Percentiles rank a stretch among this genome's conserved stretches.
Conservation (phyloP, 345 rosid genomes). For the Melastoma malabathricum region DNA sequence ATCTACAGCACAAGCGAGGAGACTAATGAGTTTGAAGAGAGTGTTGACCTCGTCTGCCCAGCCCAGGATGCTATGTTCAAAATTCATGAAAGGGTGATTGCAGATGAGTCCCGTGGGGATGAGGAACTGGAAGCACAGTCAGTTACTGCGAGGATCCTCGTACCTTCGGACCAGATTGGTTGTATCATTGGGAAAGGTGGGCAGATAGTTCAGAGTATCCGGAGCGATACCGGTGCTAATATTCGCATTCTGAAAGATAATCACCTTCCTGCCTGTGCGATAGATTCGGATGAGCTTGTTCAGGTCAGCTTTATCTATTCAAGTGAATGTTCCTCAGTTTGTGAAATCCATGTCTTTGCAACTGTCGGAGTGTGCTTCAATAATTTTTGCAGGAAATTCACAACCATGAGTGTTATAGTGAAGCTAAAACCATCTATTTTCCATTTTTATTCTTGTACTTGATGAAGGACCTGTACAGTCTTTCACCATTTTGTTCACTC, state of each 20-base stretch:
- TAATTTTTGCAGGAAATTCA: too few relatives aligned
- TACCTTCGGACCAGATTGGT: conserved; percentile 97
- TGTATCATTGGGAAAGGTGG: conserved; percentile 96
- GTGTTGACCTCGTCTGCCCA: conserved; percentile 43
- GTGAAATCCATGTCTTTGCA: too few relatives aligned
- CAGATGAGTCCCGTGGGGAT: conserved; percentile 50
- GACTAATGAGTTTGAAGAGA: conserved; percentile 55
- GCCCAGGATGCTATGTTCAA: conserved; percentile 89
- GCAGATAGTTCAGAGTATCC: conserved; percentile 71
- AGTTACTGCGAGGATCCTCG: conserved; percentile 69
- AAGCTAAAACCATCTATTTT: too few relatives aligned
- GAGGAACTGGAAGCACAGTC: conserved; percentile 50
- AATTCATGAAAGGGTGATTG: conserved; percentile 75
- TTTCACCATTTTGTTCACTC: too few relatives aligned
- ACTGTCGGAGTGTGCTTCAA: too few relatives aligned
- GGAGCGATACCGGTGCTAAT: conserved; percentile 81
- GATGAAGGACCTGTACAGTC: too few relatives aligned
- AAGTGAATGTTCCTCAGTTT: neutral
- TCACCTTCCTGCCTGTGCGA: conserved; percentile 75
- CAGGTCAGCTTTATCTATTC: conserved; percentile 36
- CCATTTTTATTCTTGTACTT: too few relatives aligned
- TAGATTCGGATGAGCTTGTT: conserved; percentile 81
- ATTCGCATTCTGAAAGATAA: conserved; percentile 86
- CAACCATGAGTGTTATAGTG: too few relatives aligned
- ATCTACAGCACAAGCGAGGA: conserved; percentile 79